Evolutionary conservation across 768 basidiomycete genomes (phyloP).

Genomic region (Thelephora aurantiotincta): DNA sequence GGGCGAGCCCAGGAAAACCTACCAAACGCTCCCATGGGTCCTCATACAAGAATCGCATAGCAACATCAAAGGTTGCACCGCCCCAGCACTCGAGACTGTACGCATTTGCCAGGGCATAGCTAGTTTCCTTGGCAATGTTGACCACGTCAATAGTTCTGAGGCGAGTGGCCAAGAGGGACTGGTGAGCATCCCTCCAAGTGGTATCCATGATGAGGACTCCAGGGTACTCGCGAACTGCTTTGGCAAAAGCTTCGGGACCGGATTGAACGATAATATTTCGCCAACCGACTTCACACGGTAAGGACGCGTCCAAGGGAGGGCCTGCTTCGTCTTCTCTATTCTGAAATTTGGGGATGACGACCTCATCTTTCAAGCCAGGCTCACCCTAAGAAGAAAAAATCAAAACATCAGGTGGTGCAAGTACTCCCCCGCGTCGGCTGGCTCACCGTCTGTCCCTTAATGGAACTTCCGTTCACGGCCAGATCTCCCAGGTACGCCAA

Average conservation of each 20-base stretch:
- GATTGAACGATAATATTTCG: conserved; percentile 97
- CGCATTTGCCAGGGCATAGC: conserved; percentile 86
- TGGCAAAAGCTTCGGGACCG: conserved; percentile 96
- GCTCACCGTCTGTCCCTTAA: conserved; percentile 77
- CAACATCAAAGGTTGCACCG: conserved; percentile 96
- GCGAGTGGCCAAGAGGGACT: conserved; percentile 92
- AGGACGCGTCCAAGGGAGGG: conserved; percentile 59
- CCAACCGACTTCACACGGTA: conserved; percentile 87
- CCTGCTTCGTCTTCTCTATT: conserved; percentile 59
- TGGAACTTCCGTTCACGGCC: conserved; percentile 94
- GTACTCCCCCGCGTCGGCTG: neutral
- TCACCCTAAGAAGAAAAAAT: conserved; percentile 42
- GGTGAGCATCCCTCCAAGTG: conserved; percentile 98
- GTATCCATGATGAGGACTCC: conserved; percentile 97
- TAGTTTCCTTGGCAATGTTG: conserved; percentile 97
- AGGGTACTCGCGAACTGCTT: conserved; percentile 92
- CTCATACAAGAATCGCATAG: conserved; percentile 98
- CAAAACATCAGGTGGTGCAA: conserved; percentile 1
- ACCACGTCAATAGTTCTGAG: conserved; percentile 94
- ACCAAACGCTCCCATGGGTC: conserved; percentile 99
- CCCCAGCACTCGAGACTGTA: conserved; percentile 99
- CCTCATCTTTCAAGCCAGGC: conserved; percentile 84
- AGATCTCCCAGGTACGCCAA: conserved; percentile 95
- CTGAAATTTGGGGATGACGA: conserved; percentile 67
- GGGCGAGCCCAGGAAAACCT: conserved; percentile 12